Percentiles rank a stretch among this genome's conserved stretches.
Evolutionary conservation across 192 early-diverging fungal genomes (phyloP).

Genomic region (Dimargaris xerosporica): DNA sequence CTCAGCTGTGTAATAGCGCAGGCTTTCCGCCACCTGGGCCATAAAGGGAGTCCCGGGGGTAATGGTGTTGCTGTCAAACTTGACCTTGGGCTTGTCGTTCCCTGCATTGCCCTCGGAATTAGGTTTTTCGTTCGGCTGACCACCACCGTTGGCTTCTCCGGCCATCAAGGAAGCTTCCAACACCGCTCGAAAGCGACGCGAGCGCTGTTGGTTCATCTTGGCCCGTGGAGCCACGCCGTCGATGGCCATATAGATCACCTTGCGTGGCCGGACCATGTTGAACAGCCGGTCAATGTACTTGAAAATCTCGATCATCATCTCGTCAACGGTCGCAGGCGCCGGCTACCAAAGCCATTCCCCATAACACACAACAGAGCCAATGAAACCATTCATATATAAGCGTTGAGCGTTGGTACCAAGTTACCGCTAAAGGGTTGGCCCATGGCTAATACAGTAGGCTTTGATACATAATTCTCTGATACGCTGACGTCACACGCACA

Average conservation of each 20-base stretch:
- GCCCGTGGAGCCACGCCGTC: slow-evolving; percentile 98
- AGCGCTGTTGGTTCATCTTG: slow-evolving; percentile 99
- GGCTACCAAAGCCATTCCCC: no score
- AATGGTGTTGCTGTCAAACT: slow-evolving; percentile 96
- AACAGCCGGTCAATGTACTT: slow-evolving; percentile 93
- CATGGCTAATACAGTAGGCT: no score
- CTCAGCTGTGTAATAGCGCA: slow-evolving; percentile 77
- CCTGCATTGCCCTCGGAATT: slow-evolving; percentile 28
- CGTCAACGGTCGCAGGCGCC: slow-evolving; percentile 75
- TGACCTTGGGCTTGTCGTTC: slow-evolving; percentile 28
- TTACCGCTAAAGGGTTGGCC: no score
- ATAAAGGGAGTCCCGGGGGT: slow-evolving; percentile 98
- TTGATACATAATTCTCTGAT: no score
- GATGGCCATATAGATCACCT: slow-evolving; percentile 95
- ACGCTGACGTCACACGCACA: no score
- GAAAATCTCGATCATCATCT: slow-evolving; percentile 94
- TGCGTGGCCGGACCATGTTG: slow-evolving; percentile 79
- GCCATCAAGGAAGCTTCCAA: slow-evolving; percentile 56
- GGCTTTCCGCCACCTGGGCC: slow-evolving; percentile 68
- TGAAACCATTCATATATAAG: no score
- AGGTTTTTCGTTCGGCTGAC: slow-evolving; percentile 21
- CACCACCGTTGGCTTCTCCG: slow-evolving; percentile 18
- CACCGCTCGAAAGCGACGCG: slow-evolving; percentile 89
- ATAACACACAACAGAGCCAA: no score
- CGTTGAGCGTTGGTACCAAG: no score